Base-by-base conservation (phyloP, 2,329 filamentous ascomycete genomes). In the Leptographium wingfieldii region DNA sequence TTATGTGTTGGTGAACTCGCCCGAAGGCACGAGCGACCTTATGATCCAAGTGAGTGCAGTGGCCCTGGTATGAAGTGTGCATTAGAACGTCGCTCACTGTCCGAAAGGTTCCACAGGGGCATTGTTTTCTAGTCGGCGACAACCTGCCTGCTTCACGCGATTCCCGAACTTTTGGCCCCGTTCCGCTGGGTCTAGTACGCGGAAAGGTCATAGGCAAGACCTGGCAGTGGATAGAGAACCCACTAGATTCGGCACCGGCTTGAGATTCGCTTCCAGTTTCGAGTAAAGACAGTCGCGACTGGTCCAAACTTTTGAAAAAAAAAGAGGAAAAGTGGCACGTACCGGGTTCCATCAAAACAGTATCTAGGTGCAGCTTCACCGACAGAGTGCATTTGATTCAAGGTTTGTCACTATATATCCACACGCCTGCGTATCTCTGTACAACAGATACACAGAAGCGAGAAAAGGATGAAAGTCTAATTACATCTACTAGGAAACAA, bases 91-190 rank as follows among this genome's bases (percentile, higher is more conserved):
- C 16, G 16, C 27, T 49, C 19, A 11, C 16, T 58, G 19, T 51
- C 22, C 19, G n/a, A 27, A 68, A 95, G 88, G 84, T 99, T 19
- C 94, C 94, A 0, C 78, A 88, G 68, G 94, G 94, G 1, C 94
- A 99, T 76, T 95, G 91, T 68, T 97, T 90, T 83, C 76, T 96
- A 7, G 82, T 85, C 3, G 94, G 94, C 3, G 94, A 99, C 72
- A 97, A 97, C 71, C 69, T 96, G 63, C 79, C 83, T 3, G 87
- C 82, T 67, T 96, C 91, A 29, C 78, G 90, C 64, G 94, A 99
- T 75, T 96, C 91, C 52, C 84, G 94, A 63, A 77, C 85, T 49
- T 96, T 87, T 74, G 94, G 94, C 0, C 90, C 94, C 0, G 71
- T 99, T 33, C 94, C 94, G 0, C 75, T 99, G 68, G 92, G 83